These are phyloP conservation scores for Xylona heveae DNA, from an alignment of 495 filamentous ascomycete species.

Conservation along the genomic window DNA sequence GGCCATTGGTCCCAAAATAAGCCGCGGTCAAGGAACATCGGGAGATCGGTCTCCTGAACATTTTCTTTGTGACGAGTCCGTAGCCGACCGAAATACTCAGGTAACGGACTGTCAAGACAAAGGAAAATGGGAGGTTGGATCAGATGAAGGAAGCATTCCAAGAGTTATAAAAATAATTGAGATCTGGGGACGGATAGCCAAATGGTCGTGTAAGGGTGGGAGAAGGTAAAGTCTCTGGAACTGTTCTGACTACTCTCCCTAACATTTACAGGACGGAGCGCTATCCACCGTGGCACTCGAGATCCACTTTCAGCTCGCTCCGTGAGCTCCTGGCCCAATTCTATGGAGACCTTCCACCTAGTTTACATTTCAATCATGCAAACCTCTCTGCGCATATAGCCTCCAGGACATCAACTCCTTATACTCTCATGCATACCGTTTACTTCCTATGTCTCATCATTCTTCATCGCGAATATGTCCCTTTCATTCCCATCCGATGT, in stretches of 20 bases:
- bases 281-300: constrained; percentile 14
- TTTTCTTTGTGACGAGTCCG: constrained; percentile 8
- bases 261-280: constrained; percentile 15
- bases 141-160: constrained; percentile 48
- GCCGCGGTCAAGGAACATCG: no score
- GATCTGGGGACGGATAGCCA: constrained; percentile 57
- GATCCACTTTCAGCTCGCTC: constrained; percentile 27
- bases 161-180: constrained; percentile 60
- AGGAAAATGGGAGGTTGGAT: constrained; percentile 33
- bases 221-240: constrained; percentile 22
- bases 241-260: neutral
- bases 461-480: constrained; percentile 62
- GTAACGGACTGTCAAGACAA: constrained; percentile 13
- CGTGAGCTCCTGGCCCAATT: constrained; percentile 40
- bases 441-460: constrained; percentile 59
- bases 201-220: constrained; percentile 55
- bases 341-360: constrained; percentile 41
- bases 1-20: no score
- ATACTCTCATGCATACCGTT: constrained; percentile 58
- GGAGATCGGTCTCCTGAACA: constrained; percentile 26
- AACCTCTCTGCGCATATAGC: constrained; percentile 72
- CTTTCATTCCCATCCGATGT: constrained; percentile 58
- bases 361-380: constrained; percentile 44
- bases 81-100: constrained; percentile 10
- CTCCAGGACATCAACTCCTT: constrained; percentile 50